Base-by-base conservation (phyloP, 2,329 filamentous ascomycete genomes). In the Alternaria longipes region DNA sequence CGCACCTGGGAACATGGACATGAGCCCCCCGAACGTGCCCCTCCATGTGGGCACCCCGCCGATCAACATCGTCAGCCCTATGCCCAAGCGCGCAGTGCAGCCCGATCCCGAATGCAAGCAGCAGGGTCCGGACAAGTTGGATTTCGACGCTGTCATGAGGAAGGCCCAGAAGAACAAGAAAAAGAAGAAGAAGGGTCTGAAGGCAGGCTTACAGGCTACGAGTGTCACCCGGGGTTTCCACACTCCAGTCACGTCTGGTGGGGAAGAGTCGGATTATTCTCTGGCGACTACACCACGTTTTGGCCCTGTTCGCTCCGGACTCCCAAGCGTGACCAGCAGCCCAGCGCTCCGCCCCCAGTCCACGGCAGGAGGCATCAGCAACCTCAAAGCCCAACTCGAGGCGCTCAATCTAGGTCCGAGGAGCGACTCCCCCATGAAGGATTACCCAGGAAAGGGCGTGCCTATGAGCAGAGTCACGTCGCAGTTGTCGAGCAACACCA, bases 381-480 rank as follows among this genome's bases (percentile, higher is more conserved):
- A 90, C 70, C 82, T 97, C 72, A 93, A 93, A 75, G 84, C 90
- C 76, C 90, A 95, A 74, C 84, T 97, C 59, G 93, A 97, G 63
- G 88, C 89, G 3, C 82, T 97, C 55, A 91, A 86, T 72, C 83
- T 97, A 40, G 80, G 76, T 30, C 84, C 87, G 3, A 88, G 86
- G 34, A 81, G 86, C 71, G 85, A 85, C 20, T 75, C 86, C 82
- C 66, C 84, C 79, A 68, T 84, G 82, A 71, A 84, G 70, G 85
- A 85, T 20, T 74, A 85, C 82, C 65, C 84, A 79, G 67, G 84
- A 82, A 71, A 83, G 70, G 77, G 81, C 54, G 70, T 79, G 22
- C 54, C 63, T 41, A 69, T 64, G 70, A 70, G 59, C 47, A 68
- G 66, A 45, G 62, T 74, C 8, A 63, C 64, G 38, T 81, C 82